These are phyloP conservation scores for Alopecurus myosuroides DNA, from an alignment of 176 grass and related monocot species.

Conservation along the genomic window DNA sequence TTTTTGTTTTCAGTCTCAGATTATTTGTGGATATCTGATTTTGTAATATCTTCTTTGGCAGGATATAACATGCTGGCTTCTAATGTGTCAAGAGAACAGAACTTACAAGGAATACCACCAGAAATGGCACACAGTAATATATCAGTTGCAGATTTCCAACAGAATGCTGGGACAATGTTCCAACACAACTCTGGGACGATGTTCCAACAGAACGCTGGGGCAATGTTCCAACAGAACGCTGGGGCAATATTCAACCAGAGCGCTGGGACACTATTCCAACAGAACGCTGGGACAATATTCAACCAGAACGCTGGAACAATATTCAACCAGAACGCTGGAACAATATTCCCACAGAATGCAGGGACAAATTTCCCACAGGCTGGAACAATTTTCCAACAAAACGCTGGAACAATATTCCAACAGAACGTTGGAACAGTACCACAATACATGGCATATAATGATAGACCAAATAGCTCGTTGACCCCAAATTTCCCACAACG, in stretches of 20 bases:
- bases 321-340: neutral
- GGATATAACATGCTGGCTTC: slow-evolving; percentile 23
- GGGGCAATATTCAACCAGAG: neutral
- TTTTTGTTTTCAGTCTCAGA: neutral
- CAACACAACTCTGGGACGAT: neutral
- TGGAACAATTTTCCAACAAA: neutral
- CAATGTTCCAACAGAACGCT: neutral
- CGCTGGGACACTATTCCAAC: neutral
- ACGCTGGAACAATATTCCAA: neutral
- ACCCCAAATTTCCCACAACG: slow-evolving; percentile 58
- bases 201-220: too few species aligned
- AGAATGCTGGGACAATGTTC: neutral
- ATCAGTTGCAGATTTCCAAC: slow-evolving; percentile 30
- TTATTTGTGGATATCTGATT: slow-evolving; percentile 8
- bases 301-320: neutral
- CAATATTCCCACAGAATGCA: neutral
- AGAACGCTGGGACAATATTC: neutral
- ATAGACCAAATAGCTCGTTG: slow-evolving; percentile 34
- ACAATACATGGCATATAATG: slow-evolving; percentile 30
- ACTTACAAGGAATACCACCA: neutral
- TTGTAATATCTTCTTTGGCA: slow-evolving; percentile 8
- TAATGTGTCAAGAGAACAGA: slow-evolving; percentile 22
- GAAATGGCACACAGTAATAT: slow-evolving; percentile 8
- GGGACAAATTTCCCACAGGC: neutral
- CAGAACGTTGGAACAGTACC: neutral